Percentiles rank a stretch among this genome's conserved stretches.
Conservation (phyloP, 192 early-diverging fungal genomes). For the Diversispora epigaea region DNA sequence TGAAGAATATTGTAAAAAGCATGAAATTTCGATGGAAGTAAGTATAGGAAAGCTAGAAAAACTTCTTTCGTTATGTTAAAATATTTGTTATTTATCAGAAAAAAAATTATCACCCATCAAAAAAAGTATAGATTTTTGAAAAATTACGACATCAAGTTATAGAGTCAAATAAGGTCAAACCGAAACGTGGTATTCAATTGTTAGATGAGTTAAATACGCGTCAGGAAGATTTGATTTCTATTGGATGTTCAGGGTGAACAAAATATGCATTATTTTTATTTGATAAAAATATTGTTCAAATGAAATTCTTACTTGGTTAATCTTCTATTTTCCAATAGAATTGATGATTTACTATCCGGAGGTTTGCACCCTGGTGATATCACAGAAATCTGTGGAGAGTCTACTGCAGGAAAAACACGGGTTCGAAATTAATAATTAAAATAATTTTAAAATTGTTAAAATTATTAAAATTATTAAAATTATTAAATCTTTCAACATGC, state of each 20-base stretch:
- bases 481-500: neutral
- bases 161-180: neutral
- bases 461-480: neutral
- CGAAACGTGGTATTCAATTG: neutral
- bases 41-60: neutral
- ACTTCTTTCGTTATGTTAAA: neutral
- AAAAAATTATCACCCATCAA: no score
- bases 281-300: neutral
- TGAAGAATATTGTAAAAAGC: slow-evolving; percentile 10
- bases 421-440: neutral
- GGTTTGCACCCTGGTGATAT: slow-evolving; percentile 28
- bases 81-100: no score
- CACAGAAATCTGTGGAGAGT: slow-evolving; percentile 24
- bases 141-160: slow-evolving; percentile 1
- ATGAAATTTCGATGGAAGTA: neutral
- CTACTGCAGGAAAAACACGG: slow-evolving; percentile 30
- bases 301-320: no score
- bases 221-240: neutral
- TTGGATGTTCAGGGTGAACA: slow-evolving; percentile 6
- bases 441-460: neutral
- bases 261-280: neutral
- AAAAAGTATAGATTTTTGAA: neutral
- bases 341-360: slow-evolving; percentile 26
- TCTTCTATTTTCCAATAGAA: neutral
- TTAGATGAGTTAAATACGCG: neutral